Base-by-base conservation (phyloP, 768 basidiomycete species). In the Macrocybe gigantea region DNA sequence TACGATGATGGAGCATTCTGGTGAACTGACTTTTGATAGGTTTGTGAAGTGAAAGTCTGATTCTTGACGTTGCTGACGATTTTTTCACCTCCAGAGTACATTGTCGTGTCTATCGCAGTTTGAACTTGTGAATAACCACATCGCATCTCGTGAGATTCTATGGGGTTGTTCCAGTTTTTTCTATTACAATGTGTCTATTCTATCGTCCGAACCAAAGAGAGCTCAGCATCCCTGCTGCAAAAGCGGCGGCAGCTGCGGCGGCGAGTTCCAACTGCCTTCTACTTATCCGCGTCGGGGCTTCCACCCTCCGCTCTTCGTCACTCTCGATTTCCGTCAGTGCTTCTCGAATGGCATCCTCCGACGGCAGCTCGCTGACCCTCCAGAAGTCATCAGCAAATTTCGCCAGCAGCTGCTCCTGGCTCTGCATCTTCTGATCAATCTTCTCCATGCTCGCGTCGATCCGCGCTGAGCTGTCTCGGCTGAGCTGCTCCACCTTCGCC, bases 401-500 rank as follows among this genome's bases (percentile, higher is more conserved):
- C 31, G 52, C 45, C 35, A 52, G 47, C 51, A 50, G 48, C 37
- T 43, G 46, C 49, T 49, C 49, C 44, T 86, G 83, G 45, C 66
- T 66, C 29, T 67, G 69, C 48, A 87, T 63, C 50, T 74, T 71
- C 38, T 67, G 60, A 8, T 69, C 66, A 47, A 88, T 67, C 48
- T 71, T 70, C 38, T 60, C 53, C 65, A 79, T 72, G 55, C 73
- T 76, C 5, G 64, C 67, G 48, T 74, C 72, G 47, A 86, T 57
- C 57, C 72, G 64, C 34, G 58, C 62, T 45, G 67, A 74, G 52
- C 83, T 80, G 50, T 83, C 78, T 50, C 64, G 61, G 46, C 72
- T 75, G 58, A 89, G 71, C 55, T 83, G 76, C 49, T 78, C 75
- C 33, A 95, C 80, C 67, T 92, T 86, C 60, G 73, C 79, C 69